A percentile compares a stretch with the other conserved stretches of the same genome.
These are phyloP conservation scores for Oxyria digyna DNA, from an alignment of 148 eudicot genomes.

Conservation along the genomic window DNA sequence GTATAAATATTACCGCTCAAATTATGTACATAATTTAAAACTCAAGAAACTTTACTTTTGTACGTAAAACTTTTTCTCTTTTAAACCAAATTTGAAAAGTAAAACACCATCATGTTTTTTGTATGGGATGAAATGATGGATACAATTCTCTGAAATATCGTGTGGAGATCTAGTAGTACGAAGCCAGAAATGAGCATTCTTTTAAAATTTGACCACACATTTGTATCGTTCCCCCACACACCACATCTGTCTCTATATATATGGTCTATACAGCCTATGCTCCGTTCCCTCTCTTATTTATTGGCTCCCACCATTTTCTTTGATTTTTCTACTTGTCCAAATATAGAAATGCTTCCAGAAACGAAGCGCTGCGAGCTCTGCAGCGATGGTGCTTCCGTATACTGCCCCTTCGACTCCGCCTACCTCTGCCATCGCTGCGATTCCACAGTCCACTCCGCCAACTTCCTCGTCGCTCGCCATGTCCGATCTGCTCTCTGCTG, in stretches of 20 bases:
- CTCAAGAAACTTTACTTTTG: too few species aligned
- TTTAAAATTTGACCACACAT: constrained; percentile 1
- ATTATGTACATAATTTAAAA: too few species aligned
- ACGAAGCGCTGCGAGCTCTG: constrained; percentile 35
- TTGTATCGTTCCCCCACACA: not conserved
- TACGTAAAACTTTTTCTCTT: too few species aligned
- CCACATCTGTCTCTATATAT: not conserved
- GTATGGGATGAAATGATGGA: too few species aligned
- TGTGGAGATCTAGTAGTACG: not conserved
- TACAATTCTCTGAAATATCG: not conserved
- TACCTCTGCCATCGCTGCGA: constrained; percentile 42
- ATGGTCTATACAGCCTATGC: too few species aligned
- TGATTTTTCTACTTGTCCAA: not conserved
- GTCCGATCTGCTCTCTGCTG: constrained; percentile 27
- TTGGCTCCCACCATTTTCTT: not conserved
- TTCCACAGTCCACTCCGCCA: constrained; percentile 39
- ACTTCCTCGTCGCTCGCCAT: constrained; percentile 69
- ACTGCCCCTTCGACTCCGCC: constrained; percentile 46
- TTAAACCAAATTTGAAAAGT: too few species aligned
- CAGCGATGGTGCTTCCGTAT: constrained; percentile 22
- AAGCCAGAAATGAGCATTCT: not conserved
- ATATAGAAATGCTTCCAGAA: not conserved
- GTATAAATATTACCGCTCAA: too few species aligned
- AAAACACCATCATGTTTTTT: too few species aligned
- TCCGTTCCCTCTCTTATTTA: not conserved